Evolutionary conservation across 495 filamentous ascomycete genomes (phyloP), one percentile per base, ranked within the genome.

Genomic region (Hypomontagnella monticulosa): DNA sequence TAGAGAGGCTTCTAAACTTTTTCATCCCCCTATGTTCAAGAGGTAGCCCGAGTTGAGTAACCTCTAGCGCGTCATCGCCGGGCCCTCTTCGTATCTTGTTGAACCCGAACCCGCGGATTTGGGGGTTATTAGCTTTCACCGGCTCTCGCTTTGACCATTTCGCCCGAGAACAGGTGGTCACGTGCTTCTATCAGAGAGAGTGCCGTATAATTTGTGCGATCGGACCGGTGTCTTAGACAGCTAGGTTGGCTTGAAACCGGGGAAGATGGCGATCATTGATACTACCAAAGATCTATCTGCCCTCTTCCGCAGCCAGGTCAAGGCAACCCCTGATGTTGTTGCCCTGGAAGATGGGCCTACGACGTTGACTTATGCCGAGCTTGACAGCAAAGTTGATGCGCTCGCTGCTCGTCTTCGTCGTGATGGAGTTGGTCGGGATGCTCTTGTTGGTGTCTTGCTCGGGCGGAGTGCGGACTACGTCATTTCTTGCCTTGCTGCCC

Each of bases 391-490:
- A 64, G 85, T 88, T 32, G 78, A 80, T 32, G 69, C 67, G 12
- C 80, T 89, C 16, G 80, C 86, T 37, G 72, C 66, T 60, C 83
- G 79, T 34, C 82, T 91, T 38, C 83, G 83, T 4, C 66, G 60
- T 20, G 66, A 73, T 49, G 87, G 87, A 11, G 87, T 89, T 37
- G 78, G 81, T 18, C 84, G 87, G 14, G 86, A 90, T 68, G 79
- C 74, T 32, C 79, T 88, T 16, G 88, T 89, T 30, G 88, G 88
- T 19, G 83, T 91, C 46, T 77, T 91, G 14, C 75, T 91, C 53
- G 87, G 85, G 33, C 83, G 88, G 4, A 88, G 86, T 63, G 87
- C 87, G 15, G 78, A 90, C 71, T 90, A 90, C 71, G 86, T 91
- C 65, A 87, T 91, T 74, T 84, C 87, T 19, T 90, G 87, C 70